Base-by-base conservation (phyloP, 345 rosid species). In the Gossypium raimondii region DNA sequence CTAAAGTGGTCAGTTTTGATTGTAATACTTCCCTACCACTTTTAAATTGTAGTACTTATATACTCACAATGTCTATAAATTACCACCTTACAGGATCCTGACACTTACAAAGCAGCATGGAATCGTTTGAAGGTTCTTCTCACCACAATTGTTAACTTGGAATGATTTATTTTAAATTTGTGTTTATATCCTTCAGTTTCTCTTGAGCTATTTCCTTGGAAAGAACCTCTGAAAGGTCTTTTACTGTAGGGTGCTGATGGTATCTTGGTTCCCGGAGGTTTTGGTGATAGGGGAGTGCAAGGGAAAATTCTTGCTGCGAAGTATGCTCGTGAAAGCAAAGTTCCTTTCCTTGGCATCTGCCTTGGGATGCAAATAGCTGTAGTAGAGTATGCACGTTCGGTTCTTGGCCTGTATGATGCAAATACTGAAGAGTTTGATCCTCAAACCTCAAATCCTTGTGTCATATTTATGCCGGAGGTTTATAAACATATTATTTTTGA, bases 331-430 rank as follows among this genome's bases (percentile, higher is more conserved):
- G 93, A 88, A 66, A 86, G 86, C 61, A 81, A 85, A 74, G 77
- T 92, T 69, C 95, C 97, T 77, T 92, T 81, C 79, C 81, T 92
- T 16, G 97, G 97, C 60, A 90, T 92, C 75, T 90, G 97, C 83
- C 85, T 92, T 59, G 97, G 97, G 65, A 92, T 92, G 97, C 94
- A 92, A 77, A 82, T 87, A 82, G 93, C 94, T 73, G 95, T 92
- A 20, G 87, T 92, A 52, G 97, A 92, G 80, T 90, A 84, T 81
- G 89, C 97, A 56, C 92, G 87, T 34, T 90, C 95, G 20, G 77
- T 88, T 83, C 92, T 92, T 50, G 87, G 89, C 73, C 76, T 88
- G 83, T 67, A 79, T 12, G 84, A 86, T 65, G 97, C 97, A 70
- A 92, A 88, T 75, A 92, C 94, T 74, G 84, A 88, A 24, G 97